Percentiles rank a stretch among this genome's conserved stretches.
Conservation (phyloP, 1,284 basidiomycete species). For the Cutaneotrichosporon sp. region DNA sequence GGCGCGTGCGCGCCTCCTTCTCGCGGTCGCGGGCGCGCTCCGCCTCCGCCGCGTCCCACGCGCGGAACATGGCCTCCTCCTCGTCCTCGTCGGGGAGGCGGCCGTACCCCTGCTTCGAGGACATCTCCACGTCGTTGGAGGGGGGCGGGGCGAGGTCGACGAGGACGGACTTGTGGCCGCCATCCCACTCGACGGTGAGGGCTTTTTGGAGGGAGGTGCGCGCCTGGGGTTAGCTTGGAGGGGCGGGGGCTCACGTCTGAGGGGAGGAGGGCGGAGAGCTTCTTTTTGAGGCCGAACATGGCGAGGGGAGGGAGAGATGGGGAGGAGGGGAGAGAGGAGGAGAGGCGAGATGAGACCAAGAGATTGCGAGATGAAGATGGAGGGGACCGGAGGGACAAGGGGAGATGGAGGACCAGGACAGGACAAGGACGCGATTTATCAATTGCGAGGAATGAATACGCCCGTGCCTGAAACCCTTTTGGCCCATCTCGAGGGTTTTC, state of each 20-base stretch:
- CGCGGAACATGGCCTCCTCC: constrained; percentile 15
- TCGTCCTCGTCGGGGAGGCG: constrained; percentile 35
- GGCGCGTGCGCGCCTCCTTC: background rate
- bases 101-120: constrained; percentile 28
- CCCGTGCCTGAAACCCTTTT: too few relatives aligned
- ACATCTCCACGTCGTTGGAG: constrained; percentile 36
- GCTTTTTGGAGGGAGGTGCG: constrained; percentile 38
- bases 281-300: constrained; percentile 30
- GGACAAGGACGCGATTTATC: too few relatives aligned
- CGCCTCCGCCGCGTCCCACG: background rate
- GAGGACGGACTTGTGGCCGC: constrained; percentile 44
- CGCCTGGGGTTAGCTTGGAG: background rate
- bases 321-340: background rate
- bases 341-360: background rate
- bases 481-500: too few relatives aligned
- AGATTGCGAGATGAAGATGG: too few relatives aligned
- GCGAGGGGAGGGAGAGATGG: background rate
- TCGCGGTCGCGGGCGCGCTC: background rate
- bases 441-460: too few relatives aligned
- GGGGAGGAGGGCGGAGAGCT: constrained; percentile 26
- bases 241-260: constrained; percentile 24
- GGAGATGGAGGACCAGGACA: too few relatives aligned
- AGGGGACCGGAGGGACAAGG: too few relatives aligned
- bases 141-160: constrained; percentile 37
- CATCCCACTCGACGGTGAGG: constrained; percentile 47